phyloP scores from a whole-genome alignment of 176 grass and related monocot genomes.

The Lolium perenne region DNA sequence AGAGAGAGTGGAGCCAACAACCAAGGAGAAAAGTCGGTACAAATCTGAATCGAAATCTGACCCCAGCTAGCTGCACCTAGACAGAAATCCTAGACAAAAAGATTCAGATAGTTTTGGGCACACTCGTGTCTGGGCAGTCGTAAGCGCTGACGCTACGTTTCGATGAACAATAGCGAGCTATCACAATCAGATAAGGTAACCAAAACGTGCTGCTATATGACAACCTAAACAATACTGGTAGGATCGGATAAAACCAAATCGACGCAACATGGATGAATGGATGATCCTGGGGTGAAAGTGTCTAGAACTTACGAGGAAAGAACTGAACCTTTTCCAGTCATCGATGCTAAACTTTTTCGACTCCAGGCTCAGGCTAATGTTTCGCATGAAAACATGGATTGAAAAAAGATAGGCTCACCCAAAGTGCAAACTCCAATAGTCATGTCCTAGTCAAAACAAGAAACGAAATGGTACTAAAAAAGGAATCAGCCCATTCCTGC shows the following conservation, averaged over 20 bases:
- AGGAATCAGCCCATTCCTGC: too few species aligned
- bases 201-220: too few species aligned
- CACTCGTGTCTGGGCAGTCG: neutral
- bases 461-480: too few species aligned
- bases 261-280: neutral
- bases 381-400: too few species aligned
- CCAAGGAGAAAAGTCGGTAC: too few species aligned
- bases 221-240: neutral
- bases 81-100: neutral
- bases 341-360: neutral
- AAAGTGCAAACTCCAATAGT: neutral
- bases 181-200: neutral
- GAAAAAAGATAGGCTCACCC: neutral
- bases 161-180: neutral
- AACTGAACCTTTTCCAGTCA: neutral
- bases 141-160: neutral
- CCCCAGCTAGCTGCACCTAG: neutral
- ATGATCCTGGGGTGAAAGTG: neutral
- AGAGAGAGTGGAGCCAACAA: too few species aligned
- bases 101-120: neutral
- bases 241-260: neutral
- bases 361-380: neutral
- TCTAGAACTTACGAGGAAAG: slow-evolving; percentile 21
- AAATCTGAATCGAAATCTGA: neutral
- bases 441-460: too few species aligned